These are phyloP conservation scores for Pseudonitzschia multiseries DNA, from an alignment of 108 stramenopile genomes.

Conservation along the genomic window DNA sequence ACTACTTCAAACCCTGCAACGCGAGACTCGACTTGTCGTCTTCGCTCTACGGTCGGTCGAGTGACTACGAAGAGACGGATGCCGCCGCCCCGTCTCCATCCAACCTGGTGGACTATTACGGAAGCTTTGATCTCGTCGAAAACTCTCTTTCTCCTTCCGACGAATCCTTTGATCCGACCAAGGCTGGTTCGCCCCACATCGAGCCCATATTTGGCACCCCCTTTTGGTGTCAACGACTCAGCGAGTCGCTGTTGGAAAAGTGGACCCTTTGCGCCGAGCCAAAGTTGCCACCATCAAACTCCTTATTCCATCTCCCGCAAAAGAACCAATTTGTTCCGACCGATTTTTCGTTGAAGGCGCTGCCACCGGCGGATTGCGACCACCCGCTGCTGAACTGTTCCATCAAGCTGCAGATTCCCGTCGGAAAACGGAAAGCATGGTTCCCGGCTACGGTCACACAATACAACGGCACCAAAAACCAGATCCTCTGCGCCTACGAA, in stretches of 20 bases:
- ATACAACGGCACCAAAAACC: constrained; percentile 58
- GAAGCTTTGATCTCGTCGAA: not conserved
- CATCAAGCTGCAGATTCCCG: constrained; percentile 69
- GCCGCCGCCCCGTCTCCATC: not conserved
- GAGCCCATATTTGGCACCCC: constrained; percentile 37
- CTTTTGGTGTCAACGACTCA: constrained; percentile 24
- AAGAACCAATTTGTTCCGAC: constrained; percentile 75
- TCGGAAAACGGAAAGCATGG: constrained; percentile 76
- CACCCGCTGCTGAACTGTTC: constrained; percentile 77
- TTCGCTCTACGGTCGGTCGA: constrained; percentile 61
- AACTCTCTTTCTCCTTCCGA: constrained; percentile 10
- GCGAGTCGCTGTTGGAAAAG: constrained; percentile 29
- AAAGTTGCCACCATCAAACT: constrained; percentile 47
- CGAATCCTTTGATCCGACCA: constrained; percentile 8
- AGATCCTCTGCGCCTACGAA: constrained; percentile 68
- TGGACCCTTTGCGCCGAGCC: constrained; percentile 49
- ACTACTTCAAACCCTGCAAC: constrained; percentile 67
- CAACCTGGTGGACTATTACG: constrained; percentile 14
- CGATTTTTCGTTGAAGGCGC: constrained; percentile 63
- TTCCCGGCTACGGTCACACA: constrained; percentile 68
- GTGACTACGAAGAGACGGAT: constrained; percentile 50
- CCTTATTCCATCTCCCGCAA: constrained; percentile 60
- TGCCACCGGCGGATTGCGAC: constrained; percentile 66
- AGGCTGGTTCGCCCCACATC: constrained; percentile 14
- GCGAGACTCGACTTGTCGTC: constrained; percentile 76